Base-by-base conservation (phyloP, 371 early-diverging fungal species). In the Batkoa obscura region DNA sequence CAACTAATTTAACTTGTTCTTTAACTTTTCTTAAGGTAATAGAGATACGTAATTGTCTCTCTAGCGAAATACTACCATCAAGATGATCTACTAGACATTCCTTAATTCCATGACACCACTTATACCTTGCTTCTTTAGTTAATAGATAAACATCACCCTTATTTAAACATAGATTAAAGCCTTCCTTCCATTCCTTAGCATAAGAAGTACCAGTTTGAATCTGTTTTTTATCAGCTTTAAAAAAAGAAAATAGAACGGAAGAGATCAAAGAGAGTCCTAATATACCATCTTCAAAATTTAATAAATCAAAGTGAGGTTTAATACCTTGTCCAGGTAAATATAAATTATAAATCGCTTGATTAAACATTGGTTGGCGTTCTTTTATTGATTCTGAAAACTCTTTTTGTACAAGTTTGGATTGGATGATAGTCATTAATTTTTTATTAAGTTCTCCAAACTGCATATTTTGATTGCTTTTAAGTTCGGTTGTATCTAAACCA, bases 231-330 rank as follows among this genome's bases (percentile, higher is more conserved):
- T 30, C 39, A 38, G 36, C 55, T 23, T 55, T 55, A 6, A 6
- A 48, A 36, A 59, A 59, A 17, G 30, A 15, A 55, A 59, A 55
- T 12, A 55, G 31, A 30, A 45, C 43, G 15, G 55, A 31, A 32
- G 56, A 56, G 23, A 56, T 30, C 15, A 59, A 37, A 17, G 56
- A 56, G 37, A 59, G 41, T 0, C 38, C 37, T 17, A 59, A 12
- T 33, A 59, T 59, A 32, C 59, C 59, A 48, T 59, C 59, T 34
- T 59, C 59, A 39, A 59, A 59, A 31, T 32, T 35, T 12, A 46
- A 30, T 10, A 59, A 38, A 38, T 59, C 59, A 13, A 59, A 55
- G 55, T 59, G 59, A 36, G 32, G 35, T 30, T 32, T 39, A 33
- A 59, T 59, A 36, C 59, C 59, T 46, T 59, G 37, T 9, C 59